These are phyloP conservation scores for Rhypophila decipiens DNA, from an alignment of 495 filamentous ascomycete species.

Conservation along the genomic window DNA sequence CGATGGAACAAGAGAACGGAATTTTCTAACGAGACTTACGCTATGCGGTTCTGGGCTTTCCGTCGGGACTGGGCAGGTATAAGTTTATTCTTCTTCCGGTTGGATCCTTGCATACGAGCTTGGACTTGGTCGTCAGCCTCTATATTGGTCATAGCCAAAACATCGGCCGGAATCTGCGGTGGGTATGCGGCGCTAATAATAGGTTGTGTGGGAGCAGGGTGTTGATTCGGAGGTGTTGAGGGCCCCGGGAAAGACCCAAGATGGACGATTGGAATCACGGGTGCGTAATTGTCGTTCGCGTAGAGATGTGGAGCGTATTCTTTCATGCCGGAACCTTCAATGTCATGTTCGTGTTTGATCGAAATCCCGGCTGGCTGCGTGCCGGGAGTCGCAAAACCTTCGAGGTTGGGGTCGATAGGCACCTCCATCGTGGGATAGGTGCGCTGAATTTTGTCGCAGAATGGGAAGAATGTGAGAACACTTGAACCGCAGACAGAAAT, in stretches of 20 bases:
- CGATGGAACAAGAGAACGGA: neutral
- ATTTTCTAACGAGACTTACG: slow-evolving; percentile 55
- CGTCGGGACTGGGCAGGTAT: slow-evolving; percentile 78
- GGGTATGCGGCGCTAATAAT: slow-evolving; percentile 21
- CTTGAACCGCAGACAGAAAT: too few relatives aligned
- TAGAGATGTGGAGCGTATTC: too few relatives aligned
- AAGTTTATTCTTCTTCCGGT: slow-evolving; percentile 51
- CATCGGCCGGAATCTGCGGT: slow-evolving; percentile 20
- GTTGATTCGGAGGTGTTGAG: slow-evolving; percentile 36
- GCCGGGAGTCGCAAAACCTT: too few relatives aligned
- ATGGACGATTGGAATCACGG: slow-evolving; percentile 30
- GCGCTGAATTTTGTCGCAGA: too few relatives aligned
- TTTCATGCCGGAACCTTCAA: too few relatives aligned
- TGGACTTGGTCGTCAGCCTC: slow-evolving; percentile 32
- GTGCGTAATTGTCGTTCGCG: slow-evolving; percentile 36
- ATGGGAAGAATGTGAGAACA: too few relatives aligned
- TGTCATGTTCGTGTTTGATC: too few relatives aligned
- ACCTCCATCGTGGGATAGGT: too few relatives aligned
- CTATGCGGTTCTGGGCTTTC: slow-evolving; percentile 94
- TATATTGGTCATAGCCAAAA: slow-evolving; percentile 30
- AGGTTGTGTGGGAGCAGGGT: slow-evolving; percentile 14
- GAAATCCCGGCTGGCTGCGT: too few relatives aligned
- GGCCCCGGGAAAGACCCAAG: slow-evolving; percentile 31
- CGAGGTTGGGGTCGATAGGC: too few relatives aligned
- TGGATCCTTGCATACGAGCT: slow-evolving; percentile 38